Conservation (phyloP, 2,329 filamentous ascomycete genomes). For the Bertia moriformis region DNA sequence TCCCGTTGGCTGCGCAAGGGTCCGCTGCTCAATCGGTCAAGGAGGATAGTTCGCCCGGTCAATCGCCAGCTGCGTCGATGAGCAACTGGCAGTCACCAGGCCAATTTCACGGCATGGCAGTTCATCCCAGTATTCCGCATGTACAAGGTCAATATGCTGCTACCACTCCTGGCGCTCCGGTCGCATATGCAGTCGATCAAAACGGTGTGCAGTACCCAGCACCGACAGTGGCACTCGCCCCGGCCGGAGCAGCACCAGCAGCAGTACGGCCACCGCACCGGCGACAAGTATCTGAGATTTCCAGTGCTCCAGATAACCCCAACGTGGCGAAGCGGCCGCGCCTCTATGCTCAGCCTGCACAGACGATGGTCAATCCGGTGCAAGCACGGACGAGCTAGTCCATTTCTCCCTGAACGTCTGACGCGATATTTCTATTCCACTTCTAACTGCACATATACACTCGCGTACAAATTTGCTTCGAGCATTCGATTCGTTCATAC, state of each 20-base stretch:
- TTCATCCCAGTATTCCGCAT: slow-evolving; percentile 19
- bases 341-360: slow-evolving; percentile 30
- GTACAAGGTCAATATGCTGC: slow-evolving; percentile 17
- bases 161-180: slow-evolving; percentile 15
- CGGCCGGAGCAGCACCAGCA: slow-evolving; percentile 9
- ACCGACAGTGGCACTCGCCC: slow-evolving; percentile 6
- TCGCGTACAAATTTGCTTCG: too few relatives aligned
- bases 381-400: slow-evolving; percentile 25
- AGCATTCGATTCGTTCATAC: too few relatives aligned
- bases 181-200: slow-evolving; percentile 11
- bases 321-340: slow-evolving; percentile 41
- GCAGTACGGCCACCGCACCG: slow-evolving; percentile 26
- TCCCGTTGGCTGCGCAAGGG: slow-evolving; percentile 29
- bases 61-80: slow-evolving; percentile 39
- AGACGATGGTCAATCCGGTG: slow-evolving; percentile 29
- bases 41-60: slow-evolving; percentile 46
- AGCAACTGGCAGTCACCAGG: slow-evolving; percentile 51
- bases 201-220: slow-evolving; percentile 7
- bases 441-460: too few relatives aligned
- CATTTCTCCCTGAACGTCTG: too few relatives aligned
- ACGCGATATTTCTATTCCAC: too few relatives aligned
- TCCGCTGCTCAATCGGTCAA: slow-evolving; percentile 40
- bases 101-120: slow-evolving; percentile 31
- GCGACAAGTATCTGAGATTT: slow-evolving; percentile 45
- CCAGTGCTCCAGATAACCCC: slow-evolving; percentile 32